These are phyloP conservation scores for Myriosclerotinia scirpicola DNA, from an alignment of 2,329 filamentous ascomycete genomes.

Conservation along the genomic window DNA sequence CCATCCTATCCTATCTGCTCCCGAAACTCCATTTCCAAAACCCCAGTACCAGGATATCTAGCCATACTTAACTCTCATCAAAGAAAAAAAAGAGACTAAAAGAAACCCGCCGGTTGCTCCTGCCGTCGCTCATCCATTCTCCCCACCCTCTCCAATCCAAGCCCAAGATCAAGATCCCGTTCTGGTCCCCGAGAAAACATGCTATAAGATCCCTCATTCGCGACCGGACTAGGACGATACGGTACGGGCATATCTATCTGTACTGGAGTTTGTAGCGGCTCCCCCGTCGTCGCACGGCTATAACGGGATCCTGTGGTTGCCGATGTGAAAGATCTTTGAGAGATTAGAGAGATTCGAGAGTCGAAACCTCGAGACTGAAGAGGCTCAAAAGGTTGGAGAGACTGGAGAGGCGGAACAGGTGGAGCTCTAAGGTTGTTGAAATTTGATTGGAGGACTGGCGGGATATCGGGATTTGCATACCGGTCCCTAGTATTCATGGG, in stretches of 20 bases:
- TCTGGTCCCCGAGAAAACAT: neutral
- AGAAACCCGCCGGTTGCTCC: neutral
- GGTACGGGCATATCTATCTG: neutral
- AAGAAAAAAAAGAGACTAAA: neutral
- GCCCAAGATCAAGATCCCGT: neutral
- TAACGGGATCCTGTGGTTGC: neutral
- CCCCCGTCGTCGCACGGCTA: slow-evolving; percentile 5
- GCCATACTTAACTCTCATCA: neutral
- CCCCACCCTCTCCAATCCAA: neutral
- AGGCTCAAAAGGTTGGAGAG: neutral
- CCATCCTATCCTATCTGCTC: too few relatives aligned
- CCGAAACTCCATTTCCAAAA: neutral
- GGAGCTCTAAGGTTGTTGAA: neutral
- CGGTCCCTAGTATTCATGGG: too few relatives aligned
- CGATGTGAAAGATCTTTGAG: neutral
- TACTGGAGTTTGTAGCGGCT: neutral
- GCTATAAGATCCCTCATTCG: neutral
- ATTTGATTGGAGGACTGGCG: neutral
- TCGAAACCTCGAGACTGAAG: neutral
- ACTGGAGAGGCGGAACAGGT: neutral
- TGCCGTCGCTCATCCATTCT: neutral
- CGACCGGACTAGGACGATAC: neutral
- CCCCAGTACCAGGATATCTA: neutral
- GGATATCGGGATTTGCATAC: neutral
- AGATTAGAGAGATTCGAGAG: neutral